Evolutionary conservation across 1,284 basidiomycete species (phyloP), one percentile per base, ranked within the genome.

Genomic region (Apiotrichum gamsii): DNA sequence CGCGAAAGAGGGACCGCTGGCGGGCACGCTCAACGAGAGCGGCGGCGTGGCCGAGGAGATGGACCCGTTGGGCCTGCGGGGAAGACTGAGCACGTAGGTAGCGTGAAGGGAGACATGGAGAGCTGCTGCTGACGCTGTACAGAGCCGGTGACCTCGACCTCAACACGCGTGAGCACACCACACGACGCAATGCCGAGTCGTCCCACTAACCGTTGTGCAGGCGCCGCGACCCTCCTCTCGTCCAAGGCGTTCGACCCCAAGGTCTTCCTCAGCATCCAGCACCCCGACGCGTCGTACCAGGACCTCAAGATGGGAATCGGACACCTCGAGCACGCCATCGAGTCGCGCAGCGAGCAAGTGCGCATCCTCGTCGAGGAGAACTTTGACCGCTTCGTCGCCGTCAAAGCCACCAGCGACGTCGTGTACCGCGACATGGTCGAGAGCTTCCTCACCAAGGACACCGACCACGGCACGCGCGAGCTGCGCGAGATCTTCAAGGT

Each of bases 221-320:
- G 85, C 74, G 81, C 86, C 5, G 76, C 85, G 5, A 83, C 91
- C 49, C 76, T 87, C 34, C 80, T 93, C 9, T 83, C 84, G 2
- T 94, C 90, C 40, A 99, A 98, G 72, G 82, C 87, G 1, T 99
- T 99, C 73, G 90, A 97, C 65, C 88, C 95, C 14, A 97, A 96
- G 66, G 79, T 81, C 0, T 99, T 96, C 69, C 78, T 99, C 23
- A 87, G 89, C 8, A 82, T 82, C 3, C 83, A 94, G 14, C 91
- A 99, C 64, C 95, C 95, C 2, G 90, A 96, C 64, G 95, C 94
- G 10, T 90, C 90, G 0, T 97, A 91, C 62, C 85, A 91, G 70
- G 91, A 97, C 63, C 79, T 96, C 29, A 78, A 82, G 8, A 75
- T 77, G 10, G 91, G 90, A 1, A 85, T 90, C 29, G 67, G 77